Base-by-base conservation (phyloP, 805 yeast species). In the Metschnikowia dekortorum region DNA sequence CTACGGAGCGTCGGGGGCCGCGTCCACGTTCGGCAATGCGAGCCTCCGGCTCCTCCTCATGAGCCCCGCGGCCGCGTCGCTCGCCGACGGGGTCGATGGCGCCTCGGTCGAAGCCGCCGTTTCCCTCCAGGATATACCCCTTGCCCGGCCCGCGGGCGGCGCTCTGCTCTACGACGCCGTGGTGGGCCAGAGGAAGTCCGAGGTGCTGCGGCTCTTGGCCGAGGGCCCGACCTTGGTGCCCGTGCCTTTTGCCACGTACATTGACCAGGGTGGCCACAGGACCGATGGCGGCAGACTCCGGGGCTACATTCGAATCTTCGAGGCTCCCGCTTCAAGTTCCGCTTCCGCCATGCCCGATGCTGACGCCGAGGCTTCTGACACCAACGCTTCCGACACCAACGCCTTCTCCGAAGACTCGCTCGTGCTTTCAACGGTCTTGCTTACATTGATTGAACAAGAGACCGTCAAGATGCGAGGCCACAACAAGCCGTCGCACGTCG, bases 1-100 rank as follows among this genome's bases (percentile, higher is more conserved):
- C 8, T 47, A 58, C 42, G 73, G 73, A 2, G 65, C 67, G 1
- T 61, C 72, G 16, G 70, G 70, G 0, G 64, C 66, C 3, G 57
- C 70, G 6, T 67, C 73, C 26, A 67, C 72, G 2, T 69, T 69
- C 52, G 71, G 71, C 10, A 66, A 62, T 42, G 67, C 68, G 1
- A 52, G 63, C n/a, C 56, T 67, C 35, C 57, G 61, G 36, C 46
- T 64, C 34, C 61, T 53, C 40, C 60, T 64, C 11, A 50, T 68
- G 52, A 44, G 51, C 6, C 46, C 52, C 6, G 48, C 51, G 5
- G 51, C 62, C n/a, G 53, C 57, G 1, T 41, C 58, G 11, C 58
- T 68, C 8, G 57, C 58, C 5, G 67, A 65, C 47, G 61, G 58
- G 14, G 47, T 65, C n/a, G 53, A 46, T 14, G n/a, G 44, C 5